phyloP scores from a whole-genome alignment of 176 grass and related monocot genomes.

The Thinopyrum elongatum region DNA sequence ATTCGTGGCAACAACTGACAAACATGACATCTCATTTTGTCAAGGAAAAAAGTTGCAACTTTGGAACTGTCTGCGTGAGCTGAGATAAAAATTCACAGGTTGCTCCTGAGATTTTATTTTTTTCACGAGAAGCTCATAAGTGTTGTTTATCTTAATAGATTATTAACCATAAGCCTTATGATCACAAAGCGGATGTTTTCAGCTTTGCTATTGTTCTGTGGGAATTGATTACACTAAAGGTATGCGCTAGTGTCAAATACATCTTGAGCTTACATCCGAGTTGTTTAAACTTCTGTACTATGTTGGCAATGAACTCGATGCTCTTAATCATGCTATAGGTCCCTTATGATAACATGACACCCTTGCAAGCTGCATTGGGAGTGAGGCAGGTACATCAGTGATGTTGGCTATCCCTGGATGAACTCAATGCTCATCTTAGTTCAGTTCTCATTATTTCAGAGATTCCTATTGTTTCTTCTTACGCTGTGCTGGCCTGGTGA shows the following conservation, averaged over 20 bases:
- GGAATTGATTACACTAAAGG: slow-evolving; percentile 81
- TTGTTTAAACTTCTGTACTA: neutral
- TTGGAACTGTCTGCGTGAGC: neutral
- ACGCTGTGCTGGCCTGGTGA: neutral
- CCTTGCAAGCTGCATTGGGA: slow-evolving; percentile 91
- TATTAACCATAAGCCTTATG: slow-evolving; percentile 90
- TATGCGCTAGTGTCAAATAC: slow-evolving; percentile 31
- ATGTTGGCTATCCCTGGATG: neutral
- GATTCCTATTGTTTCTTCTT: neutral
- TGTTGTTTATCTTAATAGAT: slow-evolving; percentile 54
- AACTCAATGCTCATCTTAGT: neutral
- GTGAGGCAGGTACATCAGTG: slow-evolving; percentile 72
- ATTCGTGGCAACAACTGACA: neutral
- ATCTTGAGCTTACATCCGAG: slow-evolving; percentile 13
- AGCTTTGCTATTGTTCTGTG: slow-evolving; percentile 96
- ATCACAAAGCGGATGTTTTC: slow-evolving; percentile 93
- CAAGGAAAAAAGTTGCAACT: neutral
- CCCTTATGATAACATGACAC: slow-evolving; percentile 88
- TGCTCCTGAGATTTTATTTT: neutral
- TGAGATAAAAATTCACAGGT: neutral
- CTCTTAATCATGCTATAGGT: slow-evolving; percentile 42
- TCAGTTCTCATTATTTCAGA: neutral
- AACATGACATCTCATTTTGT: neutral
- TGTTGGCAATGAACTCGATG: slow-evolving; percentile 6
- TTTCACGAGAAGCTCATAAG: neutral